Evolutionary conservation across 2,329 filamentous ascomycete species (phyloP), one percentile per base, ranked within the genome.

Genomic region (Exophiala xenobiotica): DNA sequence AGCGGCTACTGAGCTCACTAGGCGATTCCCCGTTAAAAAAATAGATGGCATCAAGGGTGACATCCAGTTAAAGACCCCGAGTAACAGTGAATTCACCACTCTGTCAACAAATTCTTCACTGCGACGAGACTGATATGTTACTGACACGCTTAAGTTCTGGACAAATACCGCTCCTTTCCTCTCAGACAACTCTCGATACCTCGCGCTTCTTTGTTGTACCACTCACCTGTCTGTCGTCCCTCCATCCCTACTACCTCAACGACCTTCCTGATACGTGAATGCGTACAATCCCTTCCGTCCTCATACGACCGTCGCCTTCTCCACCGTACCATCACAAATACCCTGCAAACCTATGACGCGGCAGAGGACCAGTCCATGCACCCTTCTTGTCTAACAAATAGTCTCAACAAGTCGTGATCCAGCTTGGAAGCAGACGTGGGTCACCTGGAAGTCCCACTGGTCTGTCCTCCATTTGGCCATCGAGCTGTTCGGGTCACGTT

Each of bases 401-500:
- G 23, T 23, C 14, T 40, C 18, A 40, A 20, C 16, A 22, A 22
- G 38, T 40, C 38, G 18, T 24, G 19, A 40, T 40, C 23, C 12
- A 40, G 22, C 38, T 20, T 40, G 38, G 38, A 23, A 7, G 11
- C n/a, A 18, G 7, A 20, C 22, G 18, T 40, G 38, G 38, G 7
- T 40, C 38, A n/a, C 14, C 11, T 12, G n/a, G 31, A 12, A 35
- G 31, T 35, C 18, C 31, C 31, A 35, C 31, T 35, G n/a, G 3
- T n/a, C 20, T 12, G 9, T 22, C 22, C 38, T 22, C 19, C 38
- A 40, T 40, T 40, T 6, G 23, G 8, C 20, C 9, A 14, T 40
- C 38, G 19, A 20, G 14, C 38, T 40, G 38, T 9, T 40, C 14
- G 23, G 35, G 48, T 43, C 45, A 37, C 23, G 22, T 55, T 49